Percentiles rank a stretch among this genome's conserved stretches.
phyloP scores from a whole-genome alignment of 2,329 filamentous ascomycete genomes.

The Fusarium cicatricum region DNA sequence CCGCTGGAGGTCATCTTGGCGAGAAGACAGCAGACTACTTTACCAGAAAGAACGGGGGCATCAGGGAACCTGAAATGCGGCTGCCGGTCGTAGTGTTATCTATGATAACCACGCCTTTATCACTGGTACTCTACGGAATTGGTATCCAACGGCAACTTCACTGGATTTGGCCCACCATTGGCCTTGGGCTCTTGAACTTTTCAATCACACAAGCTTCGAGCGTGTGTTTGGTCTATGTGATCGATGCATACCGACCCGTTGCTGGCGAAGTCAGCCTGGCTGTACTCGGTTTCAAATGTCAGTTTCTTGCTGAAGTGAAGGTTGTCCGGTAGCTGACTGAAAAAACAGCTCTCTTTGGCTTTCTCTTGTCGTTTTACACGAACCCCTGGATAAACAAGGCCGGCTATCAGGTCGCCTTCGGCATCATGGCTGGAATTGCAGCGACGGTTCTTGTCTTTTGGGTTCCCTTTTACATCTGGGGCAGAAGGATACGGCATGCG shows the following conservation, averaged over 20 bases:
- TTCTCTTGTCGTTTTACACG: conserved; percentile 67
- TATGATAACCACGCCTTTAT: conserved; percentile 58
- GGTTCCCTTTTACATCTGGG: conserved; percentile 62
- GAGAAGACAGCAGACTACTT: conserved; percentile 58
- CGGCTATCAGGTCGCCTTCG: conserved; percentile 62
- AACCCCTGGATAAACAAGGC: conserved; percentile 62
- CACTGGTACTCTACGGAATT: conserved; percentile 56
- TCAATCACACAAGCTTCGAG: conserved; percentile 64
- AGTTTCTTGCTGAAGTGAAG: conserved; percentile 27
- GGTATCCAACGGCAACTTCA: conserved; percentile 57
- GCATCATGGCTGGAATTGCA: conserved; percentile 65
- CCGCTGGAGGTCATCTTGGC: conserved; percentile 57
- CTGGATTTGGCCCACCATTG: conserved; percentile 65
- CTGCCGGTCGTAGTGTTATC: conserved; percentile 61
- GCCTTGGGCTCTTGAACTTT: conserved; percentile 63
- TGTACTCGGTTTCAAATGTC: conserved; percentile 63
- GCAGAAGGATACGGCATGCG: conserved; percentile 55
- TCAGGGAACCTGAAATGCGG: conserved; percentile 69
- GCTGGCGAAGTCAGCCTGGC: conserved; percentile 64
- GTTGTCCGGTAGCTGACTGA: conserved; percentile 11
- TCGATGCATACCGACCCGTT: conserved; percentile 65
- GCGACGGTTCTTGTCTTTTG: conserved; percentile 56
- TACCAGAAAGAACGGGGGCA: conserved; percentile 61
- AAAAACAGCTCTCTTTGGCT: conserved; percentile 59
- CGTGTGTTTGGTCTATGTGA: conserved; percentile 63